These are phyloP conservation scores for Fonsecaea erecta DNA, from an alignment of 2,329 filamentous ascomycete species.

Conservation along the genomic window DNA sequence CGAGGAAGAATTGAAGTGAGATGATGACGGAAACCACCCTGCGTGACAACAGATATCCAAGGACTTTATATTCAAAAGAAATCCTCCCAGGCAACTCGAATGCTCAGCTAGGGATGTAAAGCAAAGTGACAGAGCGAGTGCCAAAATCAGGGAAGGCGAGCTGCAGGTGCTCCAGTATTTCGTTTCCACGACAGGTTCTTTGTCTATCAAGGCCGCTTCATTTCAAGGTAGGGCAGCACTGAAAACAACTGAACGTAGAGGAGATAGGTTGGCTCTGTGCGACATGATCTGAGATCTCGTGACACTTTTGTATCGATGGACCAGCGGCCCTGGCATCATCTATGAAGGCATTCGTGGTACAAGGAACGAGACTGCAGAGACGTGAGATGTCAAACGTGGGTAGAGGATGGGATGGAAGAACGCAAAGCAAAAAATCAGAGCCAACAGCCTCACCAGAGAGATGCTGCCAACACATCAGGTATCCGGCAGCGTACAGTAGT, in stretches of 20 bases:
- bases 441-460: constrained; percentile 28
- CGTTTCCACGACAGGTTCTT: constrained; percentile 25
- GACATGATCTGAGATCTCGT: constrained; percentile 36
- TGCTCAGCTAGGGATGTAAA: constrained; percentile 13
- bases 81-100: constrained; percentile 10
- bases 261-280: constrained; percentile 24
- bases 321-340: constrained; percentile 31
- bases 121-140: constrained; percentile 22
- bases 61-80: constrained; percentile 27
- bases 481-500: constrained; percentile 24
- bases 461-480: constrained; percentile 33
- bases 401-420: constrained; percentile 31
- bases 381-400: constrained; percentile 31
- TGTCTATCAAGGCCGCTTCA: constrained; percentile 29
- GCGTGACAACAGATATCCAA: constrained; percentile 6
- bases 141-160: constrained; percentile 26
- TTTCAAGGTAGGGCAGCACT: constrained; percentile 31
- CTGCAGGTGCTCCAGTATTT: constrained; percentile 31
- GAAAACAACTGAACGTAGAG: constrained; percentile 19
- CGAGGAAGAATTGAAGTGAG: constrained; percentile 2
- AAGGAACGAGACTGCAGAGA: constrained; percentile 24
- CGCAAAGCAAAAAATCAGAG: constrained; percentile 23
- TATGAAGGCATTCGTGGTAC: constrained; percentile 30
- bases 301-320: constrained; percentile 31
- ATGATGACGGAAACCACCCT: constrained; percentile 13